phyloP scores from a whole-genome alignment of 2,329 filamentous ascomycete genomes.

The Elsinoe fawcettii region DNA sequence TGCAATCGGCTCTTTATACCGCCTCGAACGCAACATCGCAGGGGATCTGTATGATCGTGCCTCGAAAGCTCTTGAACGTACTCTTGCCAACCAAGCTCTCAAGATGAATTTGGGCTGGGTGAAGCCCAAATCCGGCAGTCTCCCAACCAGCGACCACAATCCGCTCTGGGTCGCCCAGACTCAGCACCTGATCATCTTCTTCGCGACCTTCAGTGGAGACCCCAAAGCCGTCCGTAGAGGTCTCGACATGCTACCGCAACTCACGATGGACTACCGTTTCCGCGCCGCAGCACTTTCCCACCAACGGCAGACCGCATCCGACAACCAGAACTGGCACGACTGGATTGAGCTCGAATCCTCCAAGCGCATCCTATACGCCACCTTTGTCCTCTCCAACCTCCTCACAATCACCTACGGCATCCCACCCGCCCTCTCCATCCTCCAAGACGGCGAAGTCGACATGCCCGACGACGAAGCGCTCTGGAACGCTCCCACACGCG shows the following conservation, averaged over 20 bases:
- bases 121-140: conserved; percentile 18
- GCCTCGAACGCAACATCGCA: conserved; percentile 28
- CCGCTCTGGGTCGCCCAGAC: conserved; percentile 24
- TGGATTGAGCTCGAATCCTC: conserved; percentile 12
- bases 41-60: conserved; percentile 22
- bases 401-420: conserved; percentile 29
- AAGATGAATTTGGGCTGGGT: conserved; percentile 13
- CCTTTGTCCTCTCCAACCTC: conserved; percentile 29
- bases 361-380: conserved; percentile 22
- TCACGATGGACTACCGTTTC: conserved; percentile 2
- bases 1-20: conserved; percentile 31
- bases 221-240: conserved; percentile 13
- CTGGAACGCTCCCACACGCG: conserved; percentile 27
- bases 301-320: conserved; percentile 8
- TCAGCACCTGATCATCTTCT: conserved; percentile 22
- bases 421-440: conserved; percentile 28
- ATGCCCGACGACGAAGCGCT: conserved; percentile 28
- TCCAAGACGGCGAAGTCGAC: conserved; percentile 30
- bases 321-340: conserved; percentile 9
- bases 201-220: conserved; percentile 14
- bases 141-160: conserved; percentile 16
- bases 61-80: conserved; percentile 9
- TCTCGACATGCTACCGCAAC: conserved; percentile 1
- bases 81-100: conserved; percentile 6
- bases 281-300: conserved; percentile 6